Percentiles rank a stretch among this genome's conserved stretches.
Conservation (phyloP, 768 basidiomycete genomes). For the Trametes villosa region DNA sequence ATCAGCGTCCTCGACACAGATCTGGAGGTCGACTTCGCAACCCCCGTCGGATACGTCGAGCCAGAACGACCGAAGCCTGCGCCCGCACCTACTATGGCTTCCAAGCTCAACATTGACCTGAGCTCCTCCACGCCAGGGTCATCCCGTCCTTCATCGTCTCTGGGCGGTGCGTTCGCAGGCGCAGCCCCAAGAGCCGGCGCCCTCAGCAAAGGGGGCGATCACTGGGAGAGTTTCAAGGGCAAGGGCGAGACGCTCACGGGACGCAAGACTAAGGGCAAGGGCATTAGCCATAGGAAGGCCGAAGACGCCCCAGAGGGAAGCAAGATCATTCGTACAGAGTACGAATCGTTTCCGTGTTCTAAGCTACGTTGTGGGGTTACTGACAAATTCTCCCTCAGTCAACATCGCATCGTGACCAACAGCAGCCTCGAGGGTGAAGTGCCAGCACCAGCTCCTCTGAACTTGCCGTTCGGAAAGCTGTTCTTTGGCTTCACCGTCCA, state of each 20-base stretch:
- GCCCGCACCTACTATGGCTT: constrained; percentile 90
- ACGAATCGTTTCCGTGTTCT: constrained; percentile 38
- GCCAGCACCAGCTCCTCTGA: constrained; percentile 88
- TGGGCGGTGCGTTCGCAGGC: constrained; percentile 69
- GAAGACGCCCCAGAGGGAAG: constrained; percentile 80
- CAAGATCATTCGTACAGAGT: constrained; percentile 93
- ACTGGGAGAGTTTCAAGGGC: constrained; percentile 97
- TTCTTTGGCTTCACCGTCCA: constrained; percentile 95
- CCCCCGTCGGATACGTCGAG: constrained; percentile 93
- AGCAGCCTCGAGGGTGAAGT: constrained; percentile 71
- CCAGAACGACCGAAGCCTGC: constrained; percentile 85
- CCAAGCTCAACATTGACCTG: constrained; percentile 93
- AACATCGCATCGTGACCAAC: constrained; percentile 83
- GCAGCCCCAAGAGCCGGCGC: constrained; percentile 49
- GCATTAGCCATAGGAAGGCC: constrained; percentile 79
- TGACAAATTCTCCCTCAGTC: constrained; percentile 48
- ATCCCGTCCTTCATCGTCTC: constrained; percentile 76
- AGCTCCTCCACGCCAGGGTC: constrained; percentile 86
- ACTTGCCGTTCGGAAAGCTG: constrained; percentile 89
- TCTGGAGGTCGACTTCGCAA: constrained; percentile 96
- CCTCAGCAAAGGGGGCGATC: constrained; percentile 77
- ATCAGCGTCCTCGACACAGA: constrained; percentile 94
- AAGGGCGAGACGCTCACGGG: constrained; percentile 90
- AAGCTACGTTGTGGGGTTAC: constrained; percentile 9
- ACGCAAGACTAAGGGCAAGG: constrained; percentile 94